Conservation (phyloP, 2,329 filamentous ascomycete genomes). For the Fusarium newnesense region DNA sequence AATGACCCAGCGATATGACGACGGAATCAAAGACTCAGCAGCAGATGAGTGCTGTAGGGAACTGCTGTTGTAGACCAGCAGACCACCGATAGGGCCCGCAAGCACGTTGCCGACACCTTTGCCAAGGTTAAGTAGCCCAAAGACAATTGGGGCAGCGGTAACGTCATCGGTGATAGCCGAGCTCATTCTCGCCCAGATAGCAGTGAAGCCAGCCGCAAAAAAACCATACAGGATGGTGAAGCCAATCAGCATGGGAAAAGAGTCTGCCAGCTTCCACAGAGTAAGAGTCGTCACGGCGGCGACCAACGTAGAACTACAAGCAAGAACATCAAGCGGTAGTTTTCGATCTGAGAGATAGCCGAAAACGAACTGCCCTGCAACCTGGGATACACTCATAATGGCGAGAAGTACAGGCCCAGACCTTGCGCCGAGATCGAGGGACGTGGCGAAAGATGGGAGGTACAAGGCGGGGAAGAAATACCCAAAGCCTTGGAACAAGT, state of each 20-base stretch:
- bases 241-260: neutral
- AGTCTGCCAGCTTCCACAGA: neutral
- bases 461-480: neutral
- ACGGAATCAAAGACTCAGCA: neutral
- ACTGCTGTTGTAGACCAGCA: neutral
- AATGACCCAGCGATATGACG: neutral
- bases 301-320: neutral
- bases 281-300: neutral
- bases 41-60: neutral
- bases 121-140: neutral
- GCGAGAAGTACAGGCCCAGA: neutral
- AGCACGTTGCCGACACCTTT: neutral
- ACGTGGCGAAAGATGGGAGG: neutral
- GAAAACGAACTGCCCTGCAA: neutral
- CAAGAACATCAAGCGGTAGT: neutral
- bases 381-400: neutral
- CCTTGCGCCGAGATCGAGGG: accelerated
- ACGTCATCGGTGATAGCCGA: neutral
- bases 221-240: neutral
- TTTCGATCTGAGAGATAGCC: neutral
- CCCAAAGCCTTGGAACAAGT: neutral
- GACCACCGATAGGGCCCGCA: neutral
- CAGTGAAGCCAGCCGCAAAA: neutral
- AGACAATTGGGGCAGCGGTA: neutral
- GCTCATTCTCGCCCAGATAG: neutral